Evolutionary conservation across 2,329 filamentous ascomycete genomes (phyloP), one percentile per base, ranked within the genome.

Genomic region (Claviceps citrina): DNA sequence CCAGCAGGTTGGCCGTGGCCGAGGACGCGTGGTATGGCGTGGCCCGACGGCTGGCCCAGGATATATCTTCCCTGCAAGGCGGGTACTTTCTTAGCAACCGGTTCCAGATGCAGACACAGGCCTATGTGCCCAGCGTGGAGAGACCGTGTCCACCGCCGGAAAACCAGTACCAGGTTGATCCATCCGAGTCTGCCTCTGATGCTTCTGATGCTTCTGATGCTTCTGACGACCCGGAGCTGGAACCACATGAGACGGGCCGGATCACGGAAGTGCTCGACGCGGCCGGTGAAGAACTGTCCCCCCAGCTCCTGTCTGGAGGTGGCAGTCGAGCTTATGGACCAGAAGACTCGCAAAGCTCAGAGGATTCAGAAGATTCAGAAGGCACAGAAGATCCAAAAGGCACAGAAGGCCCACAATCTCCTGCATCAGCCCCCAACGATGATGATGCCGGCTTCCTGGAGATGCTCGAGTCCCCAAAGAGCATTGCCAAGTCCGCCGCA

Each of bases 21-120:
- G 27, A 46, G 42, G 30, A 46, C 42, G 28, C 43, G 19, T 44
- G 43, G 43, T 44, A 44, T 18, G 43, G 43, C 6, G 43, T 44
- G 26, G 43, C 43, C 7, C 36, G 43, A 32, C 27, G 35, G 4
- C 35, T 44, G n/a, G 43, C 43, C 7, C 39, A 36, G 19, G 43
- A 44, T 16, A 42, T 44, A 6, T 39, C 40, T 20, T 44, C 36
- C 26, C 25, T 44, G 6, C 43, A 44, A 22, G 40, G 40, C 7
- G 40, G 40, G n/a, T 44, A 27, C n/a, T n/a, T 42, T 15, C 24
- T 42, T 6, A 13, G n/a, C 20, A 40, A 35, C 24, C 36, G 37
- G 19, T 38, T 44, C 19, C 40, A 42, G 26, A 18, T 34, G 25
- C 40, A 33, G n/a, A n/a, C 40, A 22, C 30, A 39, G 18, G 22